Conservation (phyloP, 2,329 filamentous ascomycete species). For the Apiospora saccharicola region DNA sequence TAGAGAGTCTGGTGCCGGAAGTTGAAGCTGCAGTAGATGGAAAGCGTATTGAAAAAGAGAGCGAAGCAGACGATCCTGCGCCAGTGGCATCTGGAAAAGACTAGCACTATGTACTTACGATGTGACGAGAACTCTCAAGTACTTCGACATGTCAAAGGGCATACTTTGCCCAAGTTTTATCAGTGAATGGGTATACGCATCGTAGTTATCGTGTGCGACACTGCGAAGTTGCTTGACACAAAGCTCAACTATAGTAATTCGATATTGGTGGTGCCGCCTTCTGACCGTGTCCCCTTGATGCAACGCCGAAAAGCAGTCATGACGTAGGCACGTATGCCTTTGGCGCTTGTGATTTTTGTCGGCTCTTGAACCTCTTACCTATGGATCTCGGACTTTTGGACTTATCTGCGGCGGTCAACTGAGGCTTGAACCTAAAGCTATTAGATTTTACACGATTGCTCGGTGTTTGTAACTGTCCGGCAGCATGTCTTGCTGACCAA, state of each 20-base stretch:
- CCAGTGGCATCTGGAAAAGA: neutral
- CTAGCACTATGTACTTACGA: neutral
- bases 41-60: conserved; percentile 72
- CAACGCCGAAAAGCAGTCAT: neutral
- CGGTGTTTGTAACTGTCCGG: conserved; percentile 11
- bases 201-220: too few relatives aligned
- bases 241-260: too few relatives aligned
- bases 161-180: neutral
- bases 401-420: neutral
- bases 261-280: neutral
- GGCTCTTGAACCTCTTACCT: too few relatives aligned
- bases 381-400: neutral
- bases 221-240: too few relatives aligned
- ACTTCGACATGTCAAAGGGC: neutral
- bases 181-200: too few relatives aligned
- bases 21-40: conserved; percentile 81
- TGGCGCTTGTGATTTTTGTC: neutral
- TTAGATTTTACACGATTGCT: neutral
- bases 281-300: neutral
- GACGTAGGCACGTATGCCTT: neutral
- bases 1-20: conserved; percentile 81
- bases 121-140: neutral
- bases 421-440: conserved; percentile 5
- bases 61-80: conserved; percentile 65
- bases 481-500: neutral